phyloP scores from a whole-genome alignment of 164 flowering plant genomes.

The Houttuynia cordata region DNA sequence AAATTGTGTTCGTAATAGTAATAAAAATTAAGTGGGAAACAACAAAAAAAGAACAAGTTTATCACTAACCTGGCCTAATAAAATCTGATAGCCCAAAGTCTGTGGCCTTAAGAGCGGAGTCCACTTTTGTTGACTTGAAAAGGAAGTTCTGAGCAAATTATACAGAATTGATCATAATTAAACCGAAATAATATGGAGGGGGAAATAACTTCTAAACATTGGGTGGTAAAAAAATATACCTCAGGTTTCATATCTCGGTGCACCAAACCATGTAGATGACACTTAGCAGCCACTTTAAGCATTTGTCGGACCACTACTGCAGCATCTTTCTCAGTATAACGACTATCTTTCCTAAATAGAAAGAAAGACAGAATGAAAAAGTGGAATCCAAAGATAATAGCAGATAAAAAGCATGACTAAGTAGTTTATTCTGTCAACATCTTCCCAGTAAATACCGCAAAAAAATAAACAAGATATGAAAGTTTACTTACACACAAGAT shows the following conservation, averaged over 20 bases:
- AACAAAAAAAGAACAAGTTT: neutral
- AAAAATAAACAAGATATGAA: neutral
- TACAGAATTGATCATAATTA: slow-evolving; percentile 7
- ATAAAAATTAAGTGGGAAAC: neutral
- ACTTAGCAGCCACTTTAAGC: slow-evolving; percentile 97
- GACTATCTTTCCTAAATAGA: slow-evolving; percentile 74
- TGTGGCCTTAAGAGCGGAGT: slow-evolving; percentile 68
- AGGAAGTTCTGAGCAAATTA: slow-evolving; percentile 66
- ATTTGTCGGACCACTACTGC: slow-evolving; percentile 89
- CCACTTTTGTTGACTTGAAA: slow-evolving; percentile 72
- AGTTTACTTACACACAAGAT: neutral
- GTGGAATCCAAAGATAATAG: neutral
- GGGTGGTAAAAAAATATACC: slow-evolving; percentile 30
- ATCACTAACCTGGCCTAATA: slow-evolving; percentile 73
- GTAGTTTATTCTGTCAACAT: neutral
- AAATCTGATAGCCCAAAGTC: slow-evolving; percentile 91
- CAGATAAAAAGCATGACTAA: neutral
- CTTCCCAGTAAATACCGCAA: neutral
- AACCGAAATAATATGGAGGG: neutral
- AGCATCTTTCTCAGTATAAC: slow-evolving; percentile 93
- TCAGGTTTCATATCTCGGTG: slow-evolving; percentile 99
- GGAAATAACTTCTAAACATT: neutral
- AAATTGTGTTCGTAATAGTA: too few species aligned
- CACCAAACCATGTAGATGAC: slow-evolving; percentile 93
- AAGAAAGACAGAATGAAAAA: slow-evolving; percentile 3